A percentile compares a stretch with the other conserved stretches of the same genome.
These are phyloP conservation scores for Tilletia caries DNA, from an alignment of 1,284 basidiomycete species.

Conservation along the genomic window DNA sequence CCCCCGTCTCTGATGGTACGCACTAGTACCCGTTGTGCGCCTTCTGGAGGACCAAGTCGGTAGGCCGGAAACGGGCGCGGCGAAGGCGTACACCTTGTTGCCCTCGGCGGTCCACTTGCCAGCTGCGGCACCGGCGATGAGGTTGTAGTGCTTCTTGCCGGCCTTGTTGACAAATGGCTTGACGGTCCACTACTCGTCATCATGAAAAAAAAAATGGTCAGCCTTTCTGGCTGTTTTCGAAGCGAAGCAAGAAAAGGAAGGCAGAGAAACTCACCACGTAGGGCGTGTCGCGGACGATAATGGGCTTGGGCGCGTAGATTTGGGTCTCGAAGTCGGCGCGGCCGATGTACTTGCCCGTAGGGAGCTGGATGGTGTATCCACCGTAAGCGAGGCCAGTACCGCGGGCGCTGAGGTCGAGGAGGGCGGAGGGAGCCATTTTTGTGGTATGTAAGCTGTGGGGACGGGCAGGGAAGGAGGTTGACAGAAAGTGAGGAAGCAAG, in stretches of 20 bases:
- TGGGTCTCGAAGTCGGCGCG: constrained; percentile 7
- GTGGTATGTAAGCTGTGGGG: too few relatives aligned
- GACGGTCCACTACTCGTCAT: neutral
- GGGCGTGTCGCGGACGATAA: constrained; percentile 8
- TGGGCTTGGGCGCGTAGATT: constrained; percentile 11
- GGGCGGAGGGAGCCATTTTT: too few relatives aligned
- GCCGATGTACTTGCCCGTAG: constrained; percentile 13
- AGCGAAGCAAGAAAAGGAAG: neutral
- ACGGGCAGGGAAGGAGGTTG: too few relatives aligned
- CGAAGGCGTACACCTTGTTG: constrained; percentile 7
- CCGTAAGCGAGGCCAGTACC: too few relatives aligned
- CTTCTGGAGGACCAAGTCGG: neutral
- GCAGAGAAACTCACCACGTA: neutral
- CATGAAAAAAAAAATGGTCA: neutral
- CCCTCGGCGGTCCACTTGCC: neutral
- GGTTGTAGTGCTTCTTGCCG: neutral
- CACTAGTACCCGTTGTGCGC: neutral
- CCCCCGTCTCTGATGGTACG: neutral
- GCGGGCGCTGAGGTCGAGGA: too few relatives aligned
- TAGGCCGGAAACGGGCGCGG: neutral
- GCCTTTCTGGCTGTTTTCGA: too few relatives aligned
- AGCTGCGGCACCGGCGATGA: neutral
- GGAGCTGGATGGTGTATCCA: neutral
- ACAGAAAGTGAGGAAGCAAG: too few relatives aligned
- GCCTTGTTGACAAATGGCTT: neutral